Evolutionary conservation across 768 basidiomycete genomes (phyloP), one percentile per base, ranked within the genome.

Genomic region (Lactarius akahatsu): DNA sequence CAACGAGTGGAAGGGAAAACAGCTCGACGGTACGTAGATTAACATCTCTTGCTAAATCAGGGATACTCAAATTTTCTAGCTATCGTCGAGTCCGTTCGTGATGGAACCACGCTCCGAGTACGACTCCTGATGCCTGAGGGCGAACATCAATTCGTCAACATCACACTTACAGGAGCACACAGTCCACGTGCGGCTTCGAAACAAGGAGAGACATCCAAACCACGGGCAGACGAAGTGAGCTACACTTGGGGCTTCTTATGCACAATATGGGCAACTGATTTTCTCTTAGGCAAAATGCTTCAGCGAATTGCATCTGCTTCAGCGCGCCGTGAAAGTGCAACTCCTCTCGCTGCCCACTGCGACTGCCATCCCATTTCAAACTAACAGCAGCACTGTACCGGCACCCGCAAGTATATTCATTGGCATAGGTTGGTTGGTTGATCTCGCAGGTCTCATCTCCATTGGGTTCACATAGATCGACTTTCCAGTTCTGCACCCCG

Each of bases 51-150:
- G 52, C 32, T 40, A 41, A 38, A 50, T 34, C 30, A 58, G 36
- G 10, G 13, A 40, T 26, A 11, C 55, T 1, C 32, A 52, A 47
- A 50, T n/a, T 64, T 30, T 32, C 3, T 66, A 96, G 95, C 91
- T 57, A 85, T 98, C 67, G 92, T 98, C 65, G 96, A 99, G 77
- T 89, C 91, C 74, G 94, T 98, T 61, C 85, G 91, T 58, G 96
- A 98, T 74, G 96, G 95, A 58, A 90, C 92, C 26, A 96, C 93
- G 34, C 78, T 98, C 34, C 90, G 96, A 26, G 86, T 91, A 57
- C 88, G 97, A 59, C 83, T 98, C 57, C 80, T 97, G 63, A 85
- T 98, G 80, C 90, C 94, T 20, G 87, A 92, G 55, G 90, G 88
- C 13, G 87, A 91, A 64, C 97, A 99, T 74, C 97, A 97, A 78